A percentile compares a stretch with the other conserved stretches of the same genome.
Evolutionary conservation across 768 basidiomycete species (phyloP).

Genomic region (Boletus coccyginus): DNA sequence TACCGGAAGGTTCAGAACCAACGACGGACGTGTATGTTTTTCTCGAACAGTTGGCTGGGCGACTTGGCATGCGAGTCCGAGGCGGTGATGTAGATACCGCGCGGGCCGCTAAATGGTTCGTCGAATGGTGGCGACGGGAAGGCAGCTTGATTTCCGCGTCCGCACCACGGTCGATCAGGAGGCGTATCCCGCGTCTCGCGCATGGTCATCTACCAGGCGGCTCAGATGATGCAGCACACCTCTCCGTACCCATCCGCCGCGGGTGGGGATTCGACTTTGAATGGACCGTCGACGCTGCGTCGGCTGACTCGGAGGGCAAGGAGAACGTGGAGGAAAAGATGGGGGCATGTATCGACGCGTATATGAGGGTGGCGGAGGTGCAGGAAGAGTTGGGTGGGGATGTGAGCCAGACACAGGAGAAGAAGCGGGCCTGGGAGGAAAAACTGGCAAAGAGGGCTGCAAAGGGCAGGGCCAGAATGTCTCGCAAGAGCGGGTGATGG

Average conservation of each 20-base stretch:
- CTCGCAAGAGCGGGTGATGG: conserved; percentile 21
- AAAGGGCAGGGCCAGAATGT: conserved; percentile 29
- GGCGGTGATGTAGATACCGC: conserved; percentile 70
- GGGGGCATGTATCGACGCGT: conserved; percentile 64
- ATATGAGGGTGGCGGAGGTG: conserved; percentile 40
- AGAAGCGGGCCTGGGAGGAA: conserved; percentile 50
- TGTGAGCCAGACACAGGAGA: conserved; percentile 69
- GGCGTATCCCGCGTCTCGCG: neutral
- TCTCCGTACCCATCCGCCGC: conserved; percentile 32
- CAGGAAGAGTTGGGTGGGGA: conserved; percentile 55
- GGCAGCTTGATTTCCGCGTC: conserved; percentile 58
- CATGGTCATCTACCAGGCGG: neutral
- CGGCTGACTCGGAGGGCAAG: conserved; percentile 2
- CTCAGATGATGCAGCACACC: neutral
- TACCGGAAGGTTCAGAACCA: conserved; percentile 53
- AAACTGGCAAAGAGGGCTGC: conserved; percentile 38
- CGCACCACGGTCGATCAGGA: conserved; percentile 27
- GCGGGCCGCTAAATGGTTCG: conserved; percentile 77
- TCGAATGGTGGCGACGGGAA: conserved; percentile 84
- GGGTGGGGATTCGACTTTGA: conserved; percentile 89
- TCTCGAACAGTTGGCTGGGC: conserved; percentile 61
- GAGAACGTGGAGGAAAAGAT: conserved; percentile 57
- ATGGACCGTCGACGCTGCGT: conserved; percentile 43
- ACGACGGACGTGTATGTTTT: conserved; percentile 64
- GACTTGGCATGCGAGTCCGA: conserved; percentile 80